Evolutionary conservation across 31 red algal species (phyloP).

Genomic region (Asparagopsis taxiformis): DNA sequence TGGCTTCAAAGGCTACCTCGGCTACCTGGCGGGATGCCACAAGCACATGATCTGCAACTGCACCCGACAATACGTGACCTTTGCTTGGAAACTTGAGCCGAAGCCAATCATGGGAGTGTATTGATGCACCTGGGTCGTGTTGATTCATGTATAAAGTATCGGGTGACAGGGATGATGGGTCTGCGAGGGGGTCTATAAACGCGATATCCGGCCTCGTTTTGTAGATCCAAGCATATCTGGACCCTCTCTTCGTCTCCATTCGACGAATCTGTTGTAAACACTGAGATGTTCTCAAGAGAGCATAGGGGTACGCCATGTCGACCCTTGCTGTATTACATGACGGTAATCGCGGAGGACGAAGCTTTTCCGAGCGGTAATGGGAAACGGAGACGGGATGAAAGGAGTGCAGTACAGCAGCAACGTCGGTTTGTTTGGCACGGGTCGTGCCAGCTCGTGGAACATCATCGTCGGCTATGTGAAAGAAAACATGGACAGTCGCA

Average conservation of each 20-base stretch:
- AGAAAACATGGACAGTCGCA: slow-evolving; percentile 13
- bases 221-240: slow-evolving; percentile 33
- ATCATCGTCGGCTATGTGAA: slow-evolving; percentile 17
- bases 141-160: slow-evolving; percentile 28
- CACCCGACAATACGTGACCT: not conserved
- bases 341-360: not conserved
- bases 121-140: slow-evolving; percentile 26
- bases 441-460: not conserved
- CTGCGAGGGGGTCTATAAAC: slow-evolving; percentile 8
- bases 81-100: slow-evolving; percentile 9
- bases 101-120: slow-evolving; percentile 33
- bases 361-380: not conserved
- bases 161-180: not conserved
- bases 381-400: slow-evolving; percentile 4
- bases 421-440: not conserved
- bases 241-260: not conserved
- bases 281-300: slow-evolving; percentile 9
- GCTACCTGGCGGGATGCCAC: slow-evolving; percentile 21
- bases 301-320: slow-evolving; percentile 2
- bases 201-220: slow-evolving; percentile 43
- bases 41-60: slow-evolving; percentile 38
- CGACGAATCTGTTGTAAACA: slow-evolving; percentile 12
- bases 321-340: not conserved
- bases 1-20: slow-evolving; percentile 6
- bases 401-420: not conserved